Percentiles rank a stretch among this genome's conserved stretches.
phyloP scores from a whole-genome alignment of 1,284 basidiomycete species.

The Exobasidium rhododendri region DNA sequence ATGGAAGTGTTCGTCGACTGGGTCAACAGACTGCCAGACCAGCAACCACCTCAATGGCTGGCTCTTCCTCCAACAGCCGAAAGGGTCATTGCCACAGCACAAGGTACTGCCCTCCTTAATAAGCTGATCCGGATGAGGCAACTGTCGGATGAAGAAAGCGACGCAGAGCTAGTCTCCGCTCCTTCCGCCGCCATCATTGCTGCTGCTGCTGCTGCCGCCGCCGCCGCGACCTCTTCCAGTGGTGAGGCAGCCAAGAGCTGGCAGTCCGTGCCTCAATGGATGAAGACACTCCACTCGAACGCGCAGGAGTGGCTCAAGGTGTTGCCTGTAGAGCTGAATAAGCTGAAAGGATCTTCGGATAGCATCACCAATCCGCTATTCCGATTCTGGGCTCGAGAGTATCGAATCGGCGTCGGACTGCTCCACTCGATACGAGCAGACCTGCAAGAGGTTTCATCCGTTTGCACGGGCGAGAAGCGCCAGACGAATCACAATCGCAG shows the following conservation, averaged over 20 bases:
- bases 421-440: constrained; percentile 36
- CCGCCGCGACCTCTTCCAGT: background rate
- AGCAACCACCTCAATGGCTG: constrained; percentile 53
- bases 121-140: constrained; percentile 49
- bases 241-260: constrained; percentile 3
- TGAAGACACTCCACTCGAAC: constrained; percentile 40
- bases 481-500: constrained; percentile 48
- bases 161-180: constrained; percentile 14
- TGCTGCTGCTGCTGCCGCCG: background rate
- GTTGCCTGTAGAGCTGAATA: constrained; percentile 24
- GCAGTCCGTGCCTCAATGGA: constrained; percentile 32
- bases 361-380: constrained; percentile 44
- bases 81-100: constrained; percentile 47
- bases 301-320: constrained; percentile 34
- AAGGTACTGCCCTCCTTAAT: constrained; percentile 35
- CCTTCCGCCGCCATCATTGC: background rate
- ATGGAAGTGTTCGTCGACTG: constrained; percentile 49
- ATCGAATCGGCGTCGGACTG: constrained; percentile 30
- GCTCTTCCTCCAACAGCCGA: constrained; percentile 50
- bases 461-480: constrained; percentile 32
- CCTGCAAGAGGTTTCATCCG: constrained; percentile 35
- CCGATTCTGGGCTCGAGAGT: constrained; percentile 53
- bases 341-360: constrained; percentile 21
- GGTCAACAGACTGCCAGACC: constrained; percentile 47
- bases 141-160: constrained; percentile 45